A percentile compares a stretch with the other conserved stretches of the same genome.
Evolutionary conservation across 805 yeast genomes (phyloP).

Genomic region (Metschnikowia baotianmanensis): DNA sequence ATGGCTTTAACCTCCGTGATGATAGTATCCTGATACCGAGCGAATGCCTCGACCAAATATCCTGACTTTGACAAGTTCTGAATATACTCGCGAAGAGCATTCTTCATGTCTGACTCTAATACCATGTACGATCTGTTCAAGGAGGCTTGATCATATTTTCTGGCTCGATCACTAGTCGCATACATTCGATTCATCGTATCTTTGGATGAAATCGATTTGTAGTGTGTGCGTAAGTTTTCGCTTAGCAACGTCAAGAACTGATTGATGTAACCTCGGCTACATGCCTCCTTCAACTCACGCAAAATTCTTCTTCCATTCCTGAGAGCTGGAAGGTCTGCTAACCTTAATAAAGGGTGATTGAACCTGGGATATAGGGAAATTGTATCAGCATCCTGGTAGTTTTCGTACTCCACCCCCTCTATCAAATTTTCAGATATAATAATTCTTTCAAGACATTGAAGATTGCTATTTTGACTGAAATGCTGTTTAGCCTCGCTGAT

Average conservation of each 20-base stretch:
- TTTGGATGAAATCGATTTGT: constrained; percentile 44
- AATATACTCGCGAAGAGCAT: constrained; percentile 46
- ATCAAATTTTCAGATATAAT: constrained; percentile 58
- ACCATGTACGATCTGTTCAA: constrained; percentile 37
- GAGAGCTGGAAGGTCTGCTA: constrained; percentile 51
- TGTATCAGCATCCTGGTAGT: constrained; percentile 18
- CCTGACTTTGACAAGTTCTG: constrained; percentile 60
- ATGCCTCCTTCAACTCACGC: constrained; percentile 53
- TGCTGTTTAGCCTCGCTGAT: constrained; percentile 44
- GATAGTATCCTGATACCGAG: constrained; percentile 64
- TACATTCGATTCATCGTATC: constrained; percentile 53
- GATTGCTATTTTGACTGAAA: constrained; percentile 45
- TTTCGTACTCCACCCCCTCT: constrained; percentile 38
- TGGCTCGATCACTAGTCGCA: constrained; percentile 26
- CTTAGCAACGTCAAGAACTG: constrained; percentile 55
- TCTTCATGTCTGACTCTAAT: constrained; percentile 41
- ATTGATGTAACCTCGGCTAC: constrained; percentile 65
- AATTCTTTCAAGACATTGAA: constrained; percentile 55
- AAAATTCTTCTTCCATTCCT: constrained; percentile 50
- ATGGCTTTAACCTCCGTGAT: constrained; percentile 68
- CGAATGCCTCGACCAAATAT: constrained; percentile 58
- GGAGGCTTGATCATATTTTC: constrained; percentile 16
- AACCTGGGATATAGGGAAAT: constrained; percentile 21
- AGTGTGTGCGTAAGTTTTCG: constrained; percentile 60
- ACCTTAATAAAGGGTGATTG: constrained; percentile 36